These are phyloP conservation scores for Amoebophrya sp. DNA, from an alignment of 169 alveolate genomes.

Conservation along the genomic window DNA sequence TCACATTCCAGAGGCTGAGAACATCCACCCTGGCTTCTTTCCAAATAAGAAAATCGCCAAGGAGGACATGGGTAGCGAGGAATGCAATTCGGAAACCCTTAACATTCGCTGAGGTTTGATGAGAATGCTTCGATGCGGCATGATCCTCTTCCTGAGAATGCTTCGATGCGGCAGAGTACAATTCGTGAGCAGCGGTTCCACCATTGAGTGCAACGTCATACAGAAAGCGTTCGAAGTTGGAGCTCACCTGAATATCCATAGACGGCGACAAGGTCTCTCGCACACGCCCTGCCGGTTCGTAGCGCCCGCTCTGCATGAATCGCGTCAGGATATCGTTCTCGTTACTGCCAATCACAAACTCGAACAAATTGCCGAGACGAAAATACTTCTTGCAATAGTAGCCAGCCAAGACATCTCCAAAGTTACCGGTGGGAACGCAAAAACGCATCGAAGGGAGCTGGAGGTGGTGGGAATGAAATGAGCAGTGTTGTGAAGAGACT, in stretches of 20 bases:
- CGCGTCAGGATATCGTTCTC: slow-evolving; percentile 40
- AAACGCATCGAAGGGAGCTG: slow-evolving; percentile 13
- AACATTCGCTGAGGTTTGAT: background rate
- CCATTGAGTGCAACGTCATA: background rate
- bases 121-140: too few species aligned
- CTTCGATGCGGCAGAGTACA: background rate
- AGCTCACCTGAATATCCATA: slow-evolving; percentile 45
- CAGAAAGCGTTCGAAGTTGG: slow-evolving; percentile 48
- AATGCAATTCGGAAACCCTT: background rate
- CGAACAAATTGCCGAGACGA: background rate
- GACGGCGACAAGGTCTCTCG: slow-evolving; percentile 39
- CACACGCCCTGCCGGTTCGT: slow-evolving; percentile 32
- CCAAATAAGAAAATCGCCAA: background rate
- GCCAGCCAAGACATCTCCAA: slow-evolving; percentile 46
- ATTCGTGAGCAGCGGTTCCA: background rate
- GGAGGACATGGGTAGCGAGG: background rate
- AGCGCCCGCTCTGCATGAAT: slow-evolving; percentile 27
- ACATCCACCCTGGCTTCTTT: background rate
- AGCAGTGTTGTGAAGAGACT: too few species aligned
- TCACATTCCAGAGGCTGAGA: background rate
- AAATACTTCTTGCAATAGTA: slow-evolving; percentile 28
- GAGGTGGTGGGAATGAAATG: too few species aligned
- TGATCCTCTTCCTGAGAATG: background rate
- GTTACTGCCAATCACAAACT: slow-evolving; percentile 27
- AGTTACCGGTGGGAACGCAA: slow-evolving; percentile 50